Evolutionary conservation across 306 rosid species (phyloP).

Genomic region (Cicer cuneatum): DNA sequence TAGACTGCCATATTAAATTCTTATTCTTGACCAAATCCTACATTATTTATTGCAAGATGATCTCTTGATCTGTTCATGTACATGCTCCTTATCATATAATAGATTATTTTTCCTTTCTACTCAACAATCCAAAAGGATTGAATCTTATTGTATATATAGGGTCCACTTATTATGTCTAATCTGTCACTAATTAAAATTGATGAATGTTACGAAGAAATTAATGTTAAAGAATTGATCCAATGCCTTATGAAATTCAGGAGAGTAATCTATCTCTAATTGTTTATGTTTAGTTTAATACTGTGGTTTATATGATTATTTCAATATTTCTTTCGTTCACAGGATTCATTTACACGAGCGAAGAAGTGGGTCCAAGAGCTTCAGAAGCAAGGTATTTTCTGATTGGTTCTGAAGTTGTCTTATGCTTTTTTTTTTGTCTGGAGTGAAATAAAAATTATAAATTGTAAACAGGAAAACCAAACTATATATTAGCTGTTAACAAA

Average conservation of each 20-base stretch:
- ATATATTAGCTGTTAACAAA: conserved; percentile 13
- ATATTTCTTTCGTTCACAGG: conserved; percentile 45
- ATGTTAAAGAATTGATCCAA: neutral
- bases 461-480: conserved; percentile 10
- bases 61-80: conserved; percentile 2
- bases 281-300: conserved; percentile 17
- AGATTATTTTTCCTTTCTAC: conserved; percentile 9
- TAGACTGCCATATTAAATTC: neutral
- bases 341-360: conserved; percentile 65
- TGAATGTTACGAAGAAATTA: neutral
- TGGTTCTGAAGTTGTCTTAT: conserved; percentile 33
- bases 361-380: conserved; percentile 79
- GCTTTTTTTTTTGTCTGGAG: conserved; percentile 1
- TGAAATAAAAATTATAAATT: conserved; percentile 24
- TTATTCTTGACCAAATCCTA: neutral
- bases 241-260: conserved; percentile 1
- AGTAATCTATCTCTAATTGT: neutral
- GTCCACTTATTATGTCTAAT: neutral
- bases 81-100: conserved; percentile 2
- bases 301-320: neutral
- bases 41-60: neutral
- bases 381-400: conserved; percentile 61
- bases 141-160: neutral
- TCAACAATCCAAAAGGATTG: neutral
- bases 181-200: neutral